A percentile compares a stretch with the other conserved stretches of the same genome.
Evolutionary conservation across 495 filamentous ascomycete species (phyloP).

Genomic region (Extremus antarcticus): DNA sequence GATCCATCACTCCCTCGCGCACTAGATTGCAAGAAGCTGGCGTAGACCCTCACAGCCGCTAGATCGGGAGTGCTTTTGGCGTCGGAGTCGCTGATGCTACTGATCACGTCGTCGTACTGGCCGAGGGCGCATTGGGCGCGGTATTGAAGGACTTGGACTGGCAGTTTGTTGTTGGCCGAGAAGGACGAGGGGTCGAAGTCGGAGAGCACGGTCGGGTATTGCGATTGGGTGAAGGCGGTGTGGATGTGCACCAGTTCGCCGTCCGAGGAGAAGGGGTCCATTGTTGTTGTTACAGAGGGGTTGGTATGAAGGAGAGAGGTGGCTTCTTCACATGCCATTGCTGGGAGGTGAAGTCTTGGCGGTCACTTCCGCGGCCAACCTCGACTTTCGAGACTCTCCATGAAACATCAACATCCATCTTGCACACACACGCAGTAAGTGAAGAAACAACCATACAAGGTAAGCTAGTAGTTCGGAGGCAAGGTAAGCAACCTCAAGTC

Average conservation of each 20-base stretch:
- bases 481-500: too few species aligned
- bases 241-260: constrained; percentile 93
- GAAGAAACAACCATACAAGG: too few species aligned
- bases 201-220: constrained; percentile 64
- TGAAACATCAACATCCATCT: too few species aligned
- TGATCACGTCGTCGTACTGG: constrained; percentile 58
- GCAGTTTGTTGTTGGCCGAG: constrained; percentile 61
- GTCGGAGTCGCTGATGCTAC: constrained; percentile 52
- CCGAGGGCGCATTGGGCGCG: constrained; percentile 76
- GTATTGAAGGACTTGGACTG: constrained; percentile 68
- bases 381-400: too few species aligned
- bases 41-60: constrained; percentile 64
- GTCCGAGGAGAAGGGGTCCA: constrained; percentile 94
- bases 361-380: too few species aligned
- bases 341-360: too few species aligned
- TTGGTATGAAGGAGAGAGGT: not conserved
- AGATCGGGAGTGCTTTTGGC: constrained; percentile 60
- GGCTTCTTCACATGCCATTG: too few species aligned
- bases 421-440: too few species aligned
- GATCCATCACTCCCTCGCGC: constrained; percentile 34
- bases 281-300: constrained; percentile 28
- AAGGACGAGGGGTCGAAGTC: constrained; percentile 69
- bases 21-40: constrained; percentile 41
- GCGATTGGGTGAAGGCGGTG: constrained; percentile 88
- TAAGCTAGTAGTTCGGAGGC: too few species aligned